Conservation (phyloP, 2,329 filamentous ascomycete species). For the Tolypocladium endophyticum region DNA sequence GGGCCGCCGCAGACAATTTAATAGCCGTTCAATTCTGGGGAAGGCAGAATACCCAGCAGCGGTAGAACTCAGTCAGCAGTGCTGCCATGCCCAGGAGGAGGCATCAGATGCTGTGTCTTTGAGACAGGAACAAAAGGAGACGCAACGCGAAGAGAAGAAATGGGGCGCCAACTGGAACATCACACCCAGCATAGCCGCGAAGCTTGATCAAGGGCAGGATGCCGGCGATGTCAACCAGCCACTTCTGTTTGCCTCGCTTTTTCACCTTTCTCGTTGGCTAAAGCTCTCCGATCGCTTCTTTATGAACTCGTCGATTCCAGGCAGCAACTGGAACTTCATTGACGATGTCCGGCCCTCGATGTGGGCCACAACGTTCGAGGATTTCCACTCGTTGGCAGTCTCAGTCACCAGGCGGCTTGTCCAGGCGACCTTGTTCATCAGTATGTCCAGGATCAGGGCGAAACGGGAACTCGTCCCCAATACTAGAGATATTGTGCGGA, state of each 20-base stretch:
- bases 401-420: conserved; percentile 62
- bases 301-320: conserved; percentile 57
- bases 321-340: conserved; percentile 58
- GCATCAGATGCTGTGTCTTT: conserved; percentile 56
- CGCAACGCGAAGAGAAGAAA: conserved; percentile 44
- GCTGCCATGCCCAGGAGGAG: conserved; percentile 54
- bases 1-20: conserved; percentile 26
- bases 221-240: conserved; percentile 9
- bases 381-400: conserved; percentile 59
- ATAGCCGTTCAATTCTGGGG: conserved; percentile 21
- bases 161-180: conserved; percentile 62
- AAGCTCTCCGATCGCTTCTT: conserved; percentile 56
- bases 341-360: conserved; percentile 57
- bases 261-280: conserved; percentile 51
- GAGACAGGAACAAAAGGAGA: conserved; percentile 54
- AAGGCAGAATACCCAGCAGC: conserved; percentile 59
- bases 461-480: conserved; percentile 21
- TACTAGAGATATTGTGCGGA: conserved; percentile 23
- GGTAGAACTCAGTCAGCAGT: conserved; percentile 56
- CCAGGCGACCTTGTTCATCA: conserved; percentile 57
- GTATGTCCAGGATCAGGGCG: conserved; percentile 56
- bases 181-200: conserved; percentile 25
- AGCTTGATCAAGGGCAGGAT: conserved; percentile 14
- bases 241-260: conserved; percentile 42
- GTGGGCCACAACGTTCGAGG: conserved; percentile 62